Evolutionary conservation across 306 rosid species (phyloP), one percentile per base, ranked within the genome.

Genomic region (Calophaca sinica): DNA sequence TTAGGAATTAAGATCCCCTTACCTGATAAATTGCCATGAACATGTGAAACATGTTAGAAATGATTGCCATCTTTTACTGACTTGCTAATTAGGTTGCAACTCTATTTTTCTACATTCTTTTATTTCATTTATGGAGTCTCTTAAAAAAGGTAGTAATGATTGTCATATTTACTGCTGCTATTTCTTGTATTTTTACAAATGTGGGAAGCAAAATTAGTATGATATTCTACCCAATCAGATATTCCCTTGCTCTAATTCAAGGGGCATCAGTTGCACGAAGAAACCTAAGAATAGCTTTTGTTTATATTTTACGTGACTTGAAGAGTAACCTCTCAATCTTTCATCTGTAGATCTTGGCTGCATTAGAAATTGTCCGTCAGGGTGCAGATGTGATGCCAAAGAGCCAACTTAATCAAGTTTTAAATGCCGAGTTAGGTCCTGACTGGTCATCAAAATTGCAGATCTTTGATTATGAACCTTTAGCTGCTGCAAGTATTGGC

Each of bases 371-470:
- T 77, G 97, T 94, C 36, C 98, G 96, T 73, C 98, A 94, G 89
- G 97, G 98, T 60, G 98, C 98, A 42, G 98, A 94, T 84, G 91
- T 88, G 55, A 91, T 94, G 97, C 98, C 98, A 44, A 85, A 86
- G 87, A 83, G 68, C 68, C 96, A 94, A 85, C 94, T 94, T 63
- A 85, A 88, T 85, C 90, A 91, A 88, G 98, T 94, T 82, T 73
- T 94, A 85, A 84, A 84, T 68, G 84, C 88, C 32, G 98, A 94
- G 78, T 84, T 94, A 72, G 98, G 97, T 29, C 88, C 87, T 46
- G 89, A 79, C 10, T 94, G 98, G 97, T 70, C 90, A 57, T 83
- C 97, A 11, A 88, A 87, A 68, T 83, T 91, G 79, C 83, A 59
- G 28, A 90, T 90, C 75, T 94, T 94, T 82, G 96, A 91, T 81